Conservation (phyloP, 805 yeast genomes). For the Wickerhamomyces silvicola region DNA sequence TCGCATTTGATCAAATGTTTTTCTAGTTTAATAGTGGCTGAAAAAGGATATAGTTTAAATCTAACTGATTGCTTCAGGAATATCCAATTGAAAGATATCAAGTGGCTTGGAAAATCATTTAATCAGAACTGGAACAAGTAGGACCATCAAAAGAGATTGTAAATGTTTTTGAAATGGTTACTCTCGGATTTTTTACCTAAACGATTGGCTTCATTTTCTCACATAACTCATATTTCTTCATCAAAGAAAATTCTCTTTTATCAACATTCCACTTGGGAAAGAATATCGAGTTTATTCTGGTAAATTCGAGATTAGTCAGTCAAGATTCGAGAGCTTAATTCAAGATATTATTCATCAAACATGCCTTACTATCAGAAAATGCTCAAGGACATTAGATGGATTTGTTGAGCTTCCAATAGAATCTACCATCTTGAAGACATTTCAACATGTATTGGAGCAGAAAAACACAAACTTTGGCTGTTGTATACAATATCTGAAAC, state of each 20-base stretch:
- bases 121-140: conserved; percentile 28
- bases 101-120: conserved; percentile 44
- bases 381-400: no score
- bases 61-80: conserved; percentile 27
- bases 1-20: conserved; percentile 34
- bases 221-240: conserved; percentile 54
- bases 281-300: conserved; percentile 36
- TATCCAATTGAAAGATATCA: conserved; percentile 37
- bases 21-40: conserved; percentile 30
- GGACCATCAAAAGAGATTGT: conserved; percentile 37
- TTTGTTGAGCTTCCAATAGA: no score
- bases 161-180: conserved; percentile 52
- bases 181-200: conserved; percentile 39
- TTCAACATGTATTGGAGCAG: no score
- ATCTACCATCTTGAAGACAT: no score
- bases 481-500: no score
- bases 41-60: conserved; percentile 30
- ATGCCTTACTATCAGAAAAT: no score
- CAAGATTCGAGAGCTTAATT: no score
- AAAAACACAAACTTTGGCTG: no score
- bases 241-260: conserved; percentile 39
- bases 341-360: no score
- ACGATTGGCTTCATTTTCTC: conserved; percentile 50
- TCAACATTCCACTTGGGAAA: conserved; percentile 53
- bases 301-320: no score